A percentile compares a stretch with the other conserved stretches of the same genome.
These are phyloP conservation scores for Ochetophila trinervis DNA, from an alignment of 306 rosid species.

Conservation along the genomic window DNA sequence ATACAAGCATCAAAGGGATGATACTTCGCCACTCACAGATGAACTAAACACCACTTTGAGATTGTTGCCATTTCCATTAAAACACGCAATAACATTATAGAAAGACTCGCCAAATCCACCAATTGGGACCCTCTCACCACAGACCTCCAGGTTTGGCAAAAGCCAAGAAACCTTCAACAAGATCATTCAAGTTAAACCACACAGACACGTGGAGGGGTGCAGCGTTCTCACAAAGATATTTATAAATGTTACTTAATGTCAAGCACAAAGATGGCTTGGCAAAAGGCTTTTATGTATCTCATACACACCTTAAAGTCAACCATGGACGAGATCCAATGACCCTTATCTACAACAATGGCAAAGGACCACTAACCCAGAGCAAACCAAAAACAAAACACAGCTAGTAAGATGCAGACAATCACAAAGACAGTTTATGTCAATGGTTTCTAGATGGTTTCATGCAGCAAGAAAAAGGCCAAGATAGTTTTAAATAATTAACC, in stretches of 20 bases:
- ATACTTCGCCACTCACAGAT: constrained; percentile 57
- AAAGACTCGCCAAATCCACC: constrained; percentile 64
- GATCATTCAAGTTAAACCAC: constrained; percentile 57
- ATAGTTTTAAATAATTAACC: background rate
- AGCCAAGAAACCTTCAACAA: constrained; percentile 61
- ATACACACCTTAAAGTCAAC: constrained; percentile 5
- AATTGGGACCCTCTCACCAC: constrained; percentile 52
- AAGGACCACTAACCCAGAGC: background rate
- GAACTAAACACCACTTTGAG: constrained; percentile 57
- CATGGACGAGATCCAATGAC: constrained; percentile 5
- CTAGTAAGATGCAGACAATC: background rate
- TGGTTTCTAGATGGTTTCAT: background rate
- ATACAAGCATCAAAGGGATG: constrained; percentile 49
- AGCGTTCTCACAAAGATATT: constrained; percentile 23
- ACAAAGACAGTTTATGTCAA: background rate
- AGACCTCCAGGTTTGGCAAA: constrained; percentile 60
- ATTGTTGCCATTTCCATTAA: constrained; percentile 50
- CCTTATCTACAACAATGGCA: constrained; percentile 5
- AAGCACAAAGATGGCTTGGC: constrained; percentile 15
- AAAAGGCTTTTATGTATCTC: constrained; percentile 2
- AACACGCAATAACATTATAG: constrained; percentile 51
- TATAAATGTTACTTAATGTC: constrained; percentile 20
- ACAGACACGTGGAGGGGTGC: constrained; percentile 34
- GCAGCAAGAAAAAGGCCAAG: background rate
- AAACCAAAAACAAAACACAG: background rate